Percentiles rank a stretch among this genome's conserved stretches.
Conservation (phyloP, 2,329 filamentous ascomycete species). For the Penicillium sp. region DNA sequence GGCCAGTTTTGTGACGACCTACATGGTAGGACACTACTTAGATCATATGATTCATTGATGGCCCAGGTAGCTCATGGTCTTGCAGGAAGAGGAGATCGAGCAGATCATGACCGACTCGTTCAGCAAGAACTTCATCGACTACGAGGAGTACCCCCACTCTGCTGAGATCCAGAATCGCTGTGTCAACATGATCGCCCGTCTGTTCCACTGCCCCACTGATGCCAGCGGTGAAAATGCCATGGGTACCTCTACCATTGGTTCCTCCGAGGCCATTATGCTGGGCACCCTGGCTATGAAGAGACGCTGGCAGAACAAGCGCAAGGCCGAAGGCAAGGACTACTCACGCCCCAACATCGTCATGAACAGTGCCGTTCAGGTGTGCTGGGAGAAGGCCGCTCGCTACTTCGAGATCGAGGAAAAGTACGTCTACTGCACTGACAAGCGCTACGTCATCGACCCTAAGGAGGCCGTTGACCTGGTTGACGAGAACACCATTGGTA, state of each 20-base stretch:
- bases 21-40: constrained; percentile 63
- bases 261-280: constrained; percentile 63
- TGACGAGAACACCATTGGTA: constrained; percentile 76
- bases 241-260: constrained; percentile 83
- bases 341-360: constrained; percentile 89
- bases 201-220: constrained; percentile 69
- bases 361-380: constrained; percentile 93
- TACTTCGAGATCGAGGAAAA: constrained; percentile 94
- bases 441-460: constrained; percentile 60
- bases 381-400: constrained; percentile 87
- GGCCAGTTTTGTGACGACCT: constrained; percentile 90
- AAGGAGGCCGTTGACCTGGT: constrained; percentile 57
- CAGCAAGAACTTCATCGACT: constrained; percentile 92
- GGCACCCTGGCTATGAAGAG: constrained; percentile 81
- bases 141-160: constrained; percentile 75
- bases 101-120: constrained; percentile 92
- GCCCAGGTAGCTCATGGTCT: neutral
- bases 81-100: constrained; percentile 84
- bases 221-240: constrained; percentile 59
- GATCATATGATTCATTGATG: neutral
- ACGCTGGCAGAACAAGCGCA: constrained; percentile 81
- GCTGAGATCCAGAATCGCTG: constrained; percentile 89
- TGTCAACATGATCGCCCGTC: constrained; percentile 80
- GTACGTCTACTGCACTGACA: constrained; percentile 60
- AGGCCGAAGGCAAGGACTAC: constrained; percentile 72